phyloP scores from a whole-genome alignment of 495 filamentous ascomycete genomes.

The Hypoxylon crocopeplum region DNA sequence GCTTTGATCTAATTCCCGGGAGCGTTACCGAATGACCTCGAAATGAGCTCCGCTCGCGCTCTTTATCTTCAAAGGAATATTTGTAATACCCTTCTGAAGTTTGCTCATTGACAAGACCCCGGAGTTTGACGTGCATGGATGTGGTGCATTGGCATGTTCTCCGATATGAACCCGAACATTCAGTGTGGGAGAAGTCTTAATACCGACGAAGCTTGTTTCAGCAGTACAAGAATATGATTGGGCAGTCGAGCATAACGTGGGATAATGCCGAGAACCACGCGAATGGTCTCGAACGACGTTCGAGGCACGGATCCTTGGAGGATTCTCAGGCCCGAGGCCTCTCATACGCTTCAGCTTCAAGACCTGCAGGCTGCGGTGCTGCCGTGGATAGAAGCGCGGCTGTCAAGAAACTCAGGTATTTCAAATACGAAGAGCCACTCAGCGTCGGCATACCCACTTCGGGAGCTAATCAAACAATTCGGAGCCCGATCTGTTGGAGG shows the following conservation, averaged over 20 bases:
- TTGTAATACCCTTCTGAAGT: slow-evolving; percentile 4
- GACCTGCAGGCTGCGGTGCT: slow-evolving; percentile 9
- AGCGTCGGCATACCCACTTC: slow-evolving; percentile 20
- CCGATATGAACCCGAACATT: slow-evolving; percentile 13
- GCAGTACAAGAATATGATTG: no score
- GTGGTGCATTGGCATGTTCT: neutral
- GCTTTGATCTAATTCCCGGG: no score
- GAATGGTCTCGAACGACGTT: no score
- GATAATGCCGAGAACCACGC: no score
- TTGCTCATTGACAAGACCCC: neutral
- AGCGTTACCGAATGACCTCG: neutral
- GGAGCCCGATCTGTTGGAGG: slow-evolving; percentile 1
- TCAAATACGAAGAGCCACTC: slow-evolving; percentile 37
- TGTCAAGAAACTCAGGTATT: no score
- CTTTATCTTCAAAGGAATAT: neutral
- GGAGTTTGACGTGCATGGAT: slow-evolving; percentile 1
- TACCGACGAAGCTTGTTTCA: no score
- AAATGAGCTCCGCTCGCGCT: neutral
- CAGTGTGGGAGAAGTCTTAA: neutral
- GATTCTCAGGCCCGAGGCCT: no score
- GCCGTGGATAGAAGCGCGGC: slow-evolving; percentile 1
- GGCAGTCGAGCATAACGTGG: no score
- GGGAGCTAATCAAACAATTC: slow-evolving; percentile 19
- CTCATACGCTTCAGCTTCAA: slow-evolving; percentile 2
- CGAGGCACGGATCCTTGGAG: no score